Base-by-base conservation (phyloP, 2,329 filamentous ascomycete species). In the Pseudonectria buxi region DNA sequence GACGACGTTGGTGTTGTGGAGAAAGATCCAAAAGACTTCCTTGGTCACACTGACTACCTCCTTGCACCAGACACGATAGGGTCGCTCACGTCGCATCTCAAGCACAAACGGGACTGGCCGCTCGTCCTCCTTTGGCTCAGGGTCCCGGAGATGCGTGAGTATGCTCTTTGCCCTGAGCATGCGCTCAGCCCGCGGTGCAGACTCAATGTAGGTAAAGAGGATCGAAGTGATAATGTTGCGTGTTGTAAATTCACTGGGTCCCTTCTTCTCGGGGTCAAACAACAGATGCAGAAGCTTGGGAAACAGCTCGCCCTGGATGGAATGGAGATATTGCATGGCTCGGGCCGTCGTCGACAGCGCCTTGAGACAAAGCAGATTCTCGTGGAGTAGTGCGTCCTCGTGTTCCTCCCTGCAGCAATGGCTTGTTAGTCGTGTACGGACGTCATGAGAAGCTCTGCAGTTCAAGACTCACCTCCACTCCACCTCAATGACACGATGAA, bases 1-100 rank as follows among this genome's bases (percentile, higher is more conserved):
- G 86, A 74, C 75, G 30, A 95, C 81, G 52, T 96, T 96, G 39
- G 94, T 71, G 49, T 94, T 85, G 62, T 96, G 90, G 35, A 96
- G 72, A 65, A 96, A 98, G 57, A 96, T 96, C 90, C 90, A 98
- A 58, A 98, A 98, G 18, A 96, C 90, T 59, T 98, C 90, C 61
- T 95, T 95, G 28, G 89, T 95, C 31, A 96, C 90, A 51, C 85
- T 89, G 40, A 82, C 81, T 13, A 90, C 79, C 63, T 98, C 92
- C 60, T 89, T 92, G 63, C 83, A 87, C 90, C 90, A 98, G 3
- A 94, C 76, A 24, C 87, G 83, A 60, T 95, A 98, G 1, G 90
- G 90, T 1, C 90, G 77, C 32, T 87, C 78, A 25, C 82, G 80
- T 49, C 85, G 83, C 79, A 96, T 96, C 41, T 89, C 85, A 14